phyloP scores from a whole-genome alignment of 108 stramenopile genomes.

The Nannochloropsis gaditana region DNA sequence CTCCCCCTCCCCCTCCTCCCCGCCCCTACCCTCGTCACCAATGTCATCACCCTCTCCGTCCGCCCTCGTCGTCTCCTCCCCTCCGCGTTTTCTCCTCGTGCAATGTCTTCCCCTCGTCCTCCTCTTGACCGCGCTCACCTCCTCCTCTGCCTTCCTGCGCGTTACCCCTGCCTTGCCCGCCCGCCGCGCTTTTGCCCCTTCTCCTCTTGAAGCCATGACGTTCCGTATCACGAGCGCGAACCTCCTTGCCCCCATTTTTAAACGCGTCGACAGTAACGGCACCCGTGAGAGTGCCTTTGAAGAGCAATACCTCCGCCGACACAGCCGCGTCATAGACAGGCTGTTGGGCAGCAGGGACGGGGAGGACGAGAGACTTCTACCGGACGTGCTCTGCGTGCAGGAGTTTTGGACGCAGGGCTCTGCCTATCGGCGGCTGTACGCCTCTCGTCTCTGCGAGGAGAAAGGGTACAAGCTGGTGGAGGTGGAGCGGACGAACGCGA shows the following conservation, averaged over 20 bases:
- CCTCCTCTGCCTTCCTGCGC: not conserved
- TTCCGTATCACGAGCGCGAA: constrained; percentile 14
- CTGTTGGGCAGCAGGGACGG: not conserved
- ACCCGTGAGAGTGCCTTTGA: not conserved
- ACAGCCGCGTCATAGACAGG: not conserved
- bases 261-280: not conserved
- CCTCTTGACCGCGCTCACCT: not conserved
- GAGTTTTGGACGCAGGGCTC: constrained; percentile 22
- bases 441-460: not conserved
- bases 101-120: not conserved
- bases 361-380: not conserved
- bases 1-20: not conserved
- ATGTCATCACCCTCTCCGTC: no score
- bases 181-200: not conserved
- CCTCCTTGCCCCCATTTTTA: constrained; percentile 22
- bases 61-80: not conserved
- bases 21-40: not conserved
- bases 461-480: constrained; percentile 7
- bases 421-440: not conserved
- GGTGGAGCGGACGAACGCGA: not conserved
- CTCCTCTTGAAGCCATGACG: constrained; percentile 7
- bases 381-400: constrained; percentile 26
- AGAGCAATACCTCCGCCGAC: constrained; percentile 3
- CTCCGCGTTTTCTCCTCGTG: not conserved
- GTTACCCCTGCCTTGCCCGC: not conserved